Base-by-base conservation (phyloP, 805 yeast genomes). In the Candida andamanensis region DNA sequence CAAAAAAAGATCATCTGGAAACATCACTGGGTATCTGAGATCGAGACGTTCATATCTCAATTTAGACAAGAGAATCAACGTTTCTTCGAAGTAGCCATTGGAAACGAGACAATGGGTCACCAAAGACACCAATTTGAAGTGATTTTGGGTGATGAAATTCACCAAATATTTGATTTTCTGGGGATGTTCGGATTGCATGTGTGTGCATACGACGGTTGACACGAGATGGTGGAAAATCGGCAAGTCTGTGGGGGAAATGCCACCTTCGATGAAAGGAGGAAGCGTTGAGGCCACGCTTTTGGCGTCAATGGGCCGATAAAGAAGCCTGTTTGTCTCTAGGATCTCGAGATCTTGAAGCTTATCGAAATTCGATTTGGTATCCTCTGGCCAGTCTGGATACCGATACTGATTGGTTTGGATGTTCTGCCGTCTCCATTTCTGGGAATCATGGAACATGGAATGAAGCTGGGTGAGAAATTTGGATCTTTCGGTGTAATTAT, bases 211-310 rank as follows among this genome's bases (percentile, higher is more conserved):
- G 15, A 46, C 32, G 3, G 35, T 28, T 9, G 39, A 29, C 8
- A 63, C 41, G 24, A 60, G 36, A 3, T 17, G 25, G 10, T 40
- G 32, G 39, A 63, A 64, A 5, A 36, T 23, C 0, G 70, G 69
- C 15, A 64, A 41, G 37, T 64, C 70, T 7, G 38, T 42, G 2
- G 47, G 37, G 5, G 33, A 30, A 6, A 64, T 22, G 1, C 41
- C 35, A 1, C 66, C 68, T 17, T 47, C 47, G 7, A 64, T 35
- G 5, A 56, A 35, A 2, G 67, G 60, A 23, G 43, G 29, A 11
- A 36, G 11, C 25, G 41, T 20, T 1, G 35, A 40, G 16, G 42
- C 37, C 1, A 36, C 30, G 10, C 30, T 40, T 9, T 44, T 40
- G 2, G 53, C 56, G 22, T 46, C 40, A 5, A 42, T 39, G 1